Evolutionary conservation across 2,329 filamentous ascomycete species (phyloP).

Genomic region (Calonectria honghensis): DNA sequence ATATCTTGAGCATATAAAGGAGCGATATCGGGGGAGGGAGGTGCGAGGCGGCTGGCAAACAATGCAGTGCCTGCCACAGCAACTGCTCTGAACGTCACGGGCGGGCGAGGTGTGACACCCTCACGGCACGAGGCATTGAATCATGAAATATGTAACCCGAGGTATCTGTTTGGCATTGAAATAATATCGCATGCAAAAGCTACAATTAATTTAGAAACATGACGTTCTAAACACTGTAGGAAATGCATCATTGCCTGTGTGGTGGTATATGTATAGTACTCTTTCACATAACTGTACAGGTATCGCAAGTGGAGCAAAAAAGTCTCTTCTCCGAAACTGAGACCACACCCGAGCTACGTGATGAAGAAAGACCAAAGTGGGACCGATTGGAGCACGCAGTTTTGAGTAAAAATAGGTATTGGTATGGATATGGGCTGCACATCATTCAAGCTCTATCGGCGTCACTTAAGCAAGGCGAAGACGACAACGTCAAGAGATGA

Average conservation of each 20-base stretch:
- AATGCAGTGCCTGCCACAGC: constrained; percentile 13
- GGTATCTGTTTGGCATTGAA: not conserved
- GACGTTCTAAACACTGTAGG: not conserved
- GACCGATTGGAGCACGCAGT: not conserved
- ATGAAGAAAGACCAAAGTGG: not conserved
- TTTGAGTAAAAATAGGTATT: constrained; percentile 16
- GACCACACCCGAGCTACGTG: not conserved
- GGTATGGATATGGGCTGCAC: constrained; percentile 15
- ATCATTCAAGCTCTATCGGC: constrained; percentile 15
- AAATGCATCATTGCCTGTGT: not conserved
- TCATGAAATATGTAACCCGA: not conserved
- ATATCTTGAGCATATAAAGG: not conserved
- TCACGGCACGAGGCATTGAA: not conserved
- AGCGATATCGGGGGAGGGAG: constrained; percentile 38
- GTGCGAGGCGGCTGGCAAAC: constrained; percentile 50
- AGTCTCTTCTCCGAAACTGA: not conserved
- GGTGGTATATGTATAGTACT: too few species aligned
- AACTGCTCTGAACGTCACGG: constrained; percentile 4
- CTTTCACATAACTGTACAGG: too few species aligned
- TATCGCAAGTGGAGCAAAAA: not conserved
- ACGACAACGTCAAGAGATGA: constrained; percentile 13
- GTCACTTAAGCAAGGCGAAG: not conserved
- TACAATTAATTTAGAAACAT: not conserved
- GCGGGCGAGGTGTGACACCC: not conserved
- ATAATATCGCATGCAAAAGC: not conserved